Evolutionary conservation across 176 grass and related monocot genomes (phyloP), one percentile per base, ranked within the genome.

Genomic region (Tillandsia leiboldiana): DNA sequence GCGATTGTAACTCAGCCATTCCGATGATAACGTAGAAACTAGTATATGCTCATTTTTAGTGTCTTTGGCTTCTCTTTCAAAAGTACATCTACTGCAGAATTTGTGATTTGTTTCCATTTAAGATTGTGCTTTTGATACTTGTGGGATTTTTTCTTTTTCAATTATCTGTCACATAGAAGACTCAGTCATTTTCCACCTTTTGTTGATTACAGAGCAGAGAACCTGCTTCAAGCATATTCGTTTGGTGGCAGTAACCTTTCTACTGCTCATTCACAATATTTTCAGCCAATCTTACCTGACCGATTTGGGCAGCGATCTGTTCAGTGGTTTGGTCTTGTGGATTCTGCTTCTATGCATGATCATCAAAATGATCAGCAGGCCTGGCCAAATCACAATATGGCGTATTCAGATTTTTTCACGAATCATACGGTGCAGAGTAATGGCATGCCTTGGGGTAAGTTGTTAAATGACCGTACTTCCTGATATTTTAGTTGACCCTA

Each of bases 211-310:
- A 88, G 85, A 83, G 57, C 54, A 63, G 79, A 66, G 24, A 65
- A 27, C 7, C 63, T 51, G 11, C 77, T 75, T 88, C 77, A 88
- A 49, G 74, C 79, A 75, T 75, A 77, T 62, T 72, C 71, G 66
- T 63, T 66, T 11, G 27, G 69, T 77, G 89, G 87, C 42, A 84
- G 53, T 79, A 67, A 67, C 51, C 82, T 74, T 72, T 77, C 63
- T 54, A 51, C 74, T 14, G 66, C 15, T 61, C 56, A 22, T 49
- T 66, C 53, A 23, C 11, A 65, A 9, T 33, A 77, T 50, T 77
- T 69, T 29, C 54, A 52, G 23, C 66, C 68, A 50, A 77, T 51
- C 18, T 50, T 69, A 61, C 33, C 65, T 9, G 69, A 18, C 33
- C 75, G 20, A 12, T 69, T 77, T 69, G 53, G 75, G 17, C 65